Base-by-base conservation (phyloP, 495 filamentous ascomycete species). In the Trichocladium uniseriatum region DNA sequence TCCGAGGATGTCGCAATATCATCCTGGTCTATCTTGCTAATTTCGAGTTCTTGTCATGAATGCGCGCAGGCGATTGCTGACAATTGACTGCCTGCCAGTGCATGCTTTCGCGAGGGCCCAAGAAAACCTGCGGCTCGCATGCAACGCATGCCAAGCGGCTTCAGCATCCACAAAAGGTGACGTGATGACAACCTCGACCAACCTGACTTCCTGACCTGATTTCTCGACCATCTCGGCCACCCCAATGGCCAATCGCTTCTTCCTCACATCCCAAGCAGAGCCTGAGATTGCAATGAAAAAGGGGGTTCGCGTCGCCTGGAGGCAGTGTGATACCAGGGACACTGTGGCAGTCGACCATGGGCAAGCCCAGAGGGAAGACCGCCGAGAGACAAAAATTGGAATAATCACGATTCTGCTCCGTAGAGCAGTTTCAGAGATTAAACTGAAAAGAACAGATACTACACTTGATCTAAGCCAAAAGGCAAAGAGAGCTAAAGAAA, bases 371-470 rank as follows among this genome's bases (percentile, higher is more conserved):
- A 55, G 59, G 61, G 34, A 53, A 44, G 46, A 48, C 55, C 20
- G 32, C 55, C 58, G 47, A 44, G 13, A 2, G 42, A 44, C 76
- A 75, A 87, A 88, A 87, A 89, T 87, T 74, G 77, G 81, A 78
- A 79, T 87, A 89, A 89, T 87, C 81, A 49, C 76, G 75, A 79
- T 78, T 84, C 76, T 77, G 73, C 74, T 74, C 79, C 73, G 69
- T 83, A 79, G 81, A 65, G 59, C 60, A 69, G 67, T 79, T 78
- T 77, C 76, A 80, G 77, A 78, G 74, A 79, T 90, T 89, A 90
- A 88, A 90, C 85, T 91, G 84, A 89, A 89, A 90, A 94, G 87
- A 94, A 94, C 87, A 94, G 87, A 92, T 94, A 92, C 87, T 91
- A 92, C 86, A 92, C 87, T 90, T 91, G 87, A 92, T 91, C 87